Evolutionary conservation across 352 stramenopile genomes (phyloP), one percentile per base, ranked within the genome.

Genomic region (Lagenidium sp.): DNA sequence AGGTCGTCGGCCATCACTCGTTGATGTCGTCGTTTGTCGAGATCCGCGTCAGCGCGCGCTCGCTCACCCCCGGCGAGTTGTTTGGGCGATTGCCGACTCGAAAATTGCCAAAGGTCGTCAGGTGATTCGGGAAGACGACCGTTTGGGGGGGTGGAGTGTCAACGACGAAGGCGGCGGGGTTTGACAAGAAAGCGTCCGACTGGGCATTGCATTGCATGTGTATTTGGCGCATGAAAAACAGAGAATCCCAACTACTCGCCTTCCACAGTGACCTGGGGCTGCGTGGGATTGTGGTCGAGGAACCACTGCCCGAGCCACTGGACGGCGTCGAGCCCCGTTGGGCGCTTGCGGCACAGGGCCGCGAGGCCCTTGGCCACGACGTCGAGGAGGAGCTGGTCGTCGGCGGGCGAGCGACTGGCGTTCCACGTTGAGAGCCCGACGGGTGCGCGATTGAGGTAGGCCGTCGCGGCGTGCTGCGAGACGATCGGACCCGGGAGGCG

Each of bases 231-330:
- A n/a, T n/a, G n/a, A n/a, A n/a, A n/a, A n/a, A n/a, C n/a, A n/a
- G n/a, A n/a, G n/a, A n/a, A n/a, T n/a, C n/a, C n/a, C n/a, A n/a
- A 10, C 36, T 44, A 59, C 13, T 79, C 64, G 6, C 65, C 65
- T 26, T 76, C 40, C 12, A 94, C 68, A n/a, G n/a, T n/a, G n/a
- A n/a, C n/a, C n/a, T 35, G 35, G 1, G 85, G 85, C 48, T 95
- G 76, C 40, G 77, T 86, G 32, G 85, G 83, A 43, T 96, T 96
- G 60, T 95, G 70, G 21, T 69, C 53, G 4, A 96, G 57, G 31
- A 96, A 68, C 76, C 81, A 96, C 6, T 80, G 55, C 13, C 76
- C 83, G 28, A 96, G 77, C 79, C 81, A 89, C 32, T 60, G 65
- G 28, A 86, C 69, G n/a, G 82, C 79, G n/a, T 85, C 56, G 26